These are phyloP conservation scores for Fusarium gaditjirri DNA, from an alignment of 2,329 filamentous ascomycete species.

Conservation along the genomic window DNA sequence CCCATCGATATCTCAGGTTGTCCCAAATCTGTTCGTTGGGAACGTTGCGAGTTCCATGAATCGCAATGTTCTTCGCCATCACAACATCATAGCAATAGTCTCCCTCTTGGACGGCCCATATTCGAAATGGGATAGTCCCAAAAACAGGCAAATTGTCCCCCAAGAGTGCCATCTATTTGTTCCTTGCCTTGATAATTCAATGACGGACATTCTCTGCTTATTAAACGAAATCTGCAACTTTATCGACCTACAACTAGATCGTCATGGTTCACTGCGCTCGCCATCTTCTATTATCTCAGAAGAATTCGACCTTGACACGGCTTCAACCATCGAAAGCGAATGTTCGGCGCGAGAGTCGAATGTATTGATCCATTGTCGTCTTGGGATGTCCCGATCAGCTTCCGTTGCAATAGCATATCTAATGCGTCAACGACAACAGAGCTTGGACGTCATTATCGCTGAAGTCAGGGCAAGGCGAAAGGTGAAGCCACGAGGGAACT, in stretches of 20 bases:
- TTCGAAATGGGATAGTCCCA: constrained; percentile 32
- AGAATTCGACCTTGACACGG: constrained; percentile 3
- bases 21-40: constrained; percentile 40
- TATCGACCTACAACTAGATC: constrained; percentile 35
- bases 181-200: constrained; percentile 38
- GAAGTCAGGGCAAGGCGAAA: constrained; percentile 37
- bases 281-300: not conserved
- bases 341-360: constrained; percentile 8
- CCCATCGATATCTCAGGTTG: constrained; percentile 36
- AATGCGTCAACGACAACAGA: constrained; percentile 43
- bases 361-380: constrained; percentile 50
- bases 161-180: constrained; percentile 39
- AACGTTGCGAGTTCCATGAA: constrained; percentile 40
- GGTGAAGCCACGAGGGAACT: constrained; percentile 45
- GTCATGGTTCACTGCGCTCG: not conserved
- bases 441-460: constrained; percentile 26
- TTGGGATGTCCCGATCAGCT: constrained; percentile 48
- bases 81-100: constrained; percentile 41
- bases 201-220: constrained; percentile 40
- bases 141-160: constrained; percentile 38
- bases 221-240: constrained; percentile 43
- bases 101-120: constrained; percentile 36
- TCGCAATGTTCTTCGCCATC: constrained; percentile 31
- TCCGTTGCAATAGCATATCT: constrained; percentile 48
- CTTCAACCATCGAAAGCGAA: constrained; percentile 12